A percentile compares a stretch with the other conserved stretches of the same genome.
Evolutionary conservation across 176 grass and related monocot species (phyloP).

Genomic region (Rhynchospora tenuis): DNA sequence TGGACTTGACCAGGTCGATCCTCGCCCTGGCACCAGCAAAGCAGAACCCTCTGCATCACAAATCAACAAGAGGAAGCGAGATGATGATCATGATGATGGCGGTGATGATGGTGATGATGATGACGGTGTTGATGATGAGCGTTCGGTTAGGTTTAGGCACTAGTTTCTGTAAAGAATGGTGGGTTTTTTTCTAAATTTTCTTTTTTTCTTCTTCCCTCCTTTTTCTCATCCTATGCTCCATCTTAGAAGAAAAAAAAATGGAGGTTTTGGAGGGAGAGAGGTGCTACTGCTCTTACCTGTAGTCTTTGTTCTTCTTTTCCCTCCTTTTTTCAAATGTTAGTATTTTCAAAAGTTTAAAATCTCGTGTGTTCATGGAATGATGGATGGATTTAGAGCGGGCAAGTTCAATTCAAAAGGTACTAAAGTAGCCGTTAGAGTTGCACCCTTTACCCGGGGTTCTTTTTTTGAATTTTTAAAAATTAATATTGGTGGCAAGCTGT

Average conservation of each 20-base stretch:
- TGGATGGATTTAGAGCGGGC: not conserved
- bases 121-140: conserved; percentile 43
- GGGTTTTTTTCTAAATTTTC: conserved; percentile 19
- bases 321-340: conserved; percentile 59
- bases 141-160: conserved; percentile 54
- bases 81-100: conserved; percentile 39
- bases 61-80: conserved; percentile 58
- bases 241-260: conserved; percentile 29
- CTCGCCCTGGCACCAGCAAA: not conserved
- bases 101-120: conserved; percentile 2
- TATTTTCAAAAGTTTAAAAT: conserved; percentile 43
- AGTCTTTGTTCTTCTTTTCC: conserved; percentile 43
- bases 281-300: conserved; percentile 35
- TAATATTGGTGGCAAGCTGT: not conserved
- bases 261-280: conserved; percentile 42
- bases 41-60: conserved; percentile 37
- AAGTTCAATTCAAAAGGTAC: conserved; percentile 4
- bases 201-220: not conserved
- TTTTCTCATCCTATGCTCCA: conserved; percentile 25
- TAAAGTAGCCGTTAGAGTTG: conserved; percentile 19
- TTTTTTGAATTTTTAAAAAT: conserved; percentile 21
- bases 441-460: not conserved
- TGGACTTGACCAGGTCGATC: conserved; percentile 33
- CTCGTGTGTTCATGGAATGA: conserved; percentile 23
- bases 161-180: conserved; percentile 39